phyloP scores from a whole-genome alignment of 352 stramenopile genomes.

The Globisporangium emineosum region DNA sequence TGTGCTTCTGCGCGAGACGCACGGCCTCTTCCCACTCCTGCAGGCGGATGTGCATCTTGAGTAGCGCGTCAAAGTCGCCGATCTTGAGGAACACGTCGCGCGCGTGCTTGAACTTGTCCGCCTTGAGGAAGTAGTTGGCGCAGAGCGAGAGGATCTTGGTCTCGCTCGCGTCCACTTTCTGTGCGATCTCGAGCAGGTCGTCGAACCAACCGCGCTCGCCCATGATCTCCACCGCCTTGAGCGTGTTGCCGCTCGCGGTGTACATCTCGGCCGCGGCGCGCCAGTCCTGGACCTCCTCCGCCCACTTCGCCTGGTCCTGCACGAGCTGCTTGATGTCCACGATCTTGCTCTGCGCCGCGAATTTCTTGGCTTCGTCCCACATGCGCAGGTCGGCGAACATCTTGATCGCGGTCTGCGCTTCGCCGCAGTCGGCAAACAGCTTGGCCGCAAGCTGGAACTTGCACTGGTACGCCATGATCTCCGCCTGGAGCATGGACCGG shows the following conservation, averaged over 20 bases:
- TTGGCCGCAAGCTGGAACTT: constrained; percentile 91
- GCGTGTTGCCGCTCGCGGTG: constrained; percentile 76
- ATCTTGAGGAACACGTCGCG: constrained; percentile 82
- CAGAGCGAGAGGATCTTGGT: constrained; percentile 50
- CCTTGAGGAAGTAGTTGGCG: constrained; percentile 64
- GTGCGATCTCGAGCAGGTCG: constrained; percentile 79
- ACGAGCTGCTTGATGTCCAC: constrained; percentile 89
- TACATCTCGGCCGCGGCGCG: constrained; percentile 91
- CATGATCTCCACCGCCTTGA: constrained; percentile 85
- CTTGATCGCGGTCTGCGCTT: constrained; percentile 88
- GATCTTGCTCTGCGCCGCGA: constrained; percentile 73
- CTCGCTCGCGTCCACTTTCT: constrained; percentile 47
- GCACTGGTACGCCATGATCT: constrained; percentile 92
- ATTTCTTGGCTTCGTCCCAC: constrained; percentile 94
- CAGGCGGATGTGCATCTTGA: constrained; percentile 88
- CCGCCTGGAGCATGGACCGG: constrained; percentile 72
- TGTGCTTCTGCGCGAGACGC: constrained; percentile 81
- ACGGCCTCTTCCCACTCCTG: constrained; percentile 93
- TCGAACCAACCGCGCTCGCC: constrained; percentile 84
- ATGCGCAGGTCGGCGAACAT: constrained; percentile 92
- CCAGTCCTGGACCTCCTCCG: constrained; percentile 92
- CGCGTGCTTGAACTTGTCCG: constrained; percentile 72
- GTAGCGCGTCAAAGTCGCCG: constrained; percentile 76
- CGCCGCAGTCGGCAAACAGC: constrained; percentile 73
- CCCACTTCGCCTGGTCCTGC: constrained; percentile 89